A percentile compares a stretch with the other conserved stretches of the same genome.
Conservation (phyloP, 768 basidiomycete species). For the Rhodotorula sphaerocarpa region DNA sequence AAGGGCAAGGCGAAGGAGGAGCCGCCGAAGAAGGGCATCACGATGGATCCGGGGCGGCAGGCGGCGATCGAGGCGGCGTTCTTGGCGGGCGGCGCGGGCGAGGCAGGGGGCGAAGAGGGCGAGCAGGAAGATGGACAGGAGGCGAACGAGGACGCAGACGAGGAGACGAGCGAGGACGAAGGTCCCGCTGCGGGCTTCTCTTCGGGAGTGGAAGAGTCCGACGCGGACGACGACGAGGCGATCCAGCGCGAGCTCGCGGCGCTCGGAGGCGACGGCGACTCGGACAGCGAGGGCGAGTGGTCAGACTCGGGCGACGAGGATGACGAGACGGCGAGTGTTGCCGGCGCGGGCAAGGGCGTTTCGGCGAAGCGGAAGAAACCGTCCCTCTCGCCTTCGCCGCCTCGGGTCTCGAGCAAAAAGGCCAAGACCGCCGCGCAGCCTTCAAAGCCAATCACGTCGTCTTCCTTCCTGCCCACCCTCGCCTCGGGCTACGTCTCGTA, state of each 20-base stretch:
- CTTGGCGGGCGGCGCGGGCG: not conserved
- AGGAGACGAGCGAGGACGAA: conserved; percentile 21
- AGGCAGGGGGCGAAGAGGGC: not conserved
- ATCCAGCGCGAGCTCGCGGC: conserved; percentile 14
- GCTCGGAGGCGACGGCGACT: conserved; percentile 11
- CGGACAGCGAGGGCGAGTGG: conserved; percentile 26
- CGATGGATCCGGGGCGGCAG: conserved; percentile 16
- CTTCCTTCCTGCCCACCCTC: conserved; percentile 77
- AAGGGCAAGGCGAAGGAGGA: not conserved
- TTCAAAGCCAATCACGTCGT: conserved; percentile 46
- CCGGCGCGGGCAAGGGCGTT: too few species aligned
- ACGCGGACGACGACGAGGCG: conserved; percentile 28
- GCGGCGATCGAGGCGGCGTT: conserved; percentile 13
- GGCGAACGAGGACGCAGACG: not conserved
- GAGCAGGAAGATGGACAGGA: conserved; percentile 1
- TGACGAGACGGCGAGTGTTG: conserved; percentile 1
- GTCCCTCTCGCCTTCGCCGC: conserved; percentile 16
- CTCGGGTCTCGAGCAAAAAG: conserved; percentile 2
- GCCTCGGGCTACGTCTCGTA: conserved; percentile 75
- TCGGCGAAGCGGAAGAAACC: conserved; percentile 13
- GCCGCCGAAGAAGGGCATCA: conserved; percentile 11
- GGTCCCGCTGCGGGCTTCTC: conserved; percentile 4
- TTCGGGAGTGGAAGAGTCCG: not conserved
- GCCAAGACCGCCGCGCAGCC: not conserved
- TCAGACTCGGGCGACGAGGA: conserved; percentile 28